These are phyloP conservation scores for Xylaria curta DNA, from an alignment of 495 filamentous ascomycete species.

Conservation along the genomic window DNA sequence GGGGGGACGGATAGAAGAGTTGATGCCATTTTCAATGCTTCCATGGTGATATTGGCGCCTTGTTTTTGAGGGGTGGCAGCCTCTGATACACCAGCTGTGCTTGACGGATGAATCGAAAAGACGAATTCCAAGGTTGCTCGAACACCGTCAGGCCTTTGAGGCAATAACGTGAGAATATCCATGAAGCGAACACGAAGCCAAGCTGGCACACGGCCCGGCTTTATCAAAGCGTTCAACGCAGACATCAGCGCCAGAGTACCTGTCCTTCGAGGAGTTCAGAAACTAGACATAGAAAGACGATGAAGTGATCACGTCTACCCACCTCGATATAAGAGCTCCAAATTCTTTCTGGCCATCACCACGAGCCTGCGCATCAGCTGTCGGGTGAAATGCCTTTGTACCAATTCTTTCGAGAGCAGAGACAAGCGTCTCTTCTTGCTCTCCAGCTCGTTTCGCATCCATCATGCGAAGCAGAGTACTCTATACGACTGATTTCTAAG, in stretches of 20 bases:
- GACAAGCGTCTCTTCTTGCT: conserved; percentile 29
- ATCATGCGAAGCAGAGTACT: conserved; percentile 13
- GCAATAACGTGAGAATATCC: conserved; percentile 65
- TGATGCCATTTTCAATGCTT: conserved; percentile 71
- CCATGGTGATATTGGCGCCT: conserved; percentile 72
- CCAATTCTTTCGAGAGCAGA: conserved; percentile 45
- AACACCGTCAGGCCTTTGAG: conserved; percentile 70
- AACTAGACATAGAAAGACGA: conserved; percentile 11
- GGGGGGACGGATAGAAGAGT: conserved; percentile 69
- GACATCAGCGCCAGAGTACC: conserved; percentile 52
- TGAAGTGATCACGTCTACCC: conserved; percentile 28
- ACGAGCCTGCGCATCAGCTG: conserved; percentile 35
- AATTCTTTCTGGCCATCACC: conserved; percentile 45
- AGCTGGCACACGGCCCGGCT: conserved; percentile 48
- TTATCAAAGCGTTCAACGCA: conserved; percentile 54
- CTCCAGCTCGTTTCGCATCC: conserved; percentile 14
- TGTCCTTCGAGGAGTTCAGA: conserved; percentile 48
- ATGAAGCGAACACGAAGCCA: conserved; percentile 62
- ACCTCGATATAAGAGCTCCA: conserved; percentile 50
- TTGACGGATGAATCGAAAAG: conserved; percentile 62
- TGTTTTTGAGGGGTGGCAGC: conserved; percentile 49
- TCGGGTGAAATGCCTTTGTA: conserved; percentile 50
- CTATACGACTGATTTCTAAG: conserved; percentile 1
- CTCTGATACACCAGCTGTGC: conserved; percentile 46
- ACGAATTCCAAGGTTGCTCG: conserved; percentile 75